Base-by-base conservation (phyloP, 768 basidiomycete species). In the Panellus pusillus region DNA sequence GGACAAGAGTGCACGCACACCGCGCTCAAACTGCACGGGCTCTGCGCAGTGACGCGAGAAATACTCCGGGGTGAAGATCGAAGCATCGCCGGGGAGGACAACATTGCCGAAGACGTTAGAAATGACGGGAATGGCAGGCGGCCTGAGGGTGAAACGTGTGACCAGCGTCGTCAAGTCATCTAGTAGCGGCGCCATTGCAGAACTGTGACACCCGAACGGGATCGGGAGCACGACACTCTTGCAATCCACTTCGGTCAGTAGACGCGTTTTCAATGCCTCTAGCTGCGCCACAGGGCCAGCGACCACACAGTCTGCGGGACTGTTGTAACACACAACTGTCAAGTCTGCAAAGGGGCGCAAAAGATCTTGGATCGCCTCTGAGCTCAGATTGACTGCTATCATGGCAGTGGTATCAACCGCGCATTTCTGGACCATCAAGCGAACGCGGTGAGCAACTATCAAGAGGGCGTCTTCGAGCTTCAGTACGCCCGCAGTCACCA, bases 141-240 rank as follows among this genome's bases (percentile, higher is more conserved):
- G 57, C 15, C 64, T 67, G 37, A 82, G 57, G 0, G 65, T 63
- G 32, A 81, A 61, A 6, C 61, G 65, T 9, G 60, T 62, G 11
- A 77, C 75, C 4, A 82, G 56, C 0, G 57, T 57, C 32, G 65
- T 68, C 28, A 89, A 74, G 42, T 79, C 78, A n/a, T 74, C 69
- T 13, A 82, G 55, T 11, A 87, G 60, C 0, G 84, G 79, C 6
- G 67, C 64, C 87, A 90, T 86, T 2, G 82, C 79, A n/a, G 70
- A 52, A 40, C 82, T 85, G 67, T 91, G 89, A 61, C 81, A 87
- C 2, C 80, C 88, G 54, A 80, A 85, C 1, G 81, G 80, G 9
- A 85, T 80, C 6, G 72, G 57, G 2, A 90, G 72, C 39, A 77
- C 61, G 14, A 72, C 65, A 37, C 65, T 74, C 61, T 76, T 79